Evolutionary conservation across 1,284 basidiomycete genomes (phyloP).

Genomic region (Apiotrichum brassicae): DNA sequence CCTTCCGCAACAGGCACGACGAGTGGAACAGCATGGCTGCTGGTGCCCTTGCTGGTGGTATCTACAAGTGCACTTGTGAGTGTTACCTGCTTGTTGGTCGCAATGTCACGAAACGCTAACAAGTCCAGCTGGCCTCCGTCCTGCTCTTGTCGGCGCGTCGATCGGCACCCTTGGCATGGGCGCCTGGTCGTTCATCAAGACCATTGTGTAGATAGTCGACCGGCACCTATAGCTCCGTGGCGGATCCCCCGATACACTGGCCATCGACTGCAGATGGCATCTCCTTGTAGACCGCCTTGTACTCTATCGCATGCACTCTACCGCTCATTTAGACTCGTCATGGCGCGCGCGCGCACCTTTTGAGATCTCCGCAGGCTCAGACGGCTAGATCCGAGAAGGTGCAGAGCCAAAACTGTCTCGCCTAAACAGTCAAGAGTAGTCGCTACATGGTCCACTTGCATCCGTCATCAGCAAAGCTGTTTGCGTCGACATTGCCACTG

Average conservation of each 20-base stretch:
- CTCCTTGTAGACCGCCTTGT: slow-evolving; percentile 7
- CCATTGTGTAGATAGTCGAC: slow-evolving; percentile 2
- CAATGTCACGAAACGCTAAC: slow-evolving; percentile 26
- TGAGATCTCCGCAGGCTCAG: too few species aligned
- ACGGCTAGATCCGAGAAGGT: too few species aligned
- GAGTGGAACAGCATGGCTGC: slow-evolving; percentile 83
- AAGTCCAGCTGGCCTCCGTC: slow-evolving; percentile 74
- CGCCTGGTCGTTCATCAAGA: slow-evolving; percentile 84
- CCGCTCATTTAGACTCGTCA: slow-evolving; percentile 1
- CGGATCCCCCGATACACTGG: not conserved
- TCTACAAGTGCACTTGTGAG: slow-evolving; percentile 92
- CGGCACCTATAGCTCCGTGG: too few species aligned
- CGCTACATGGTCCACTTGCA: too few species aligned
- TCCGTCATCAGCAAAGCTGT: too few species aligned
- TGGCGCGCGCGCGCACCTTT: too few species aligned
- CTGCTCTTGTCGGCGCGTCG: slow-evolving; percentile 79
- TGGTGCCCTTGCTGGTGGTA: slow-evolving; percentile 79
- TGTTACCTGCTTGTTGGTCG: slow-evolving; percentile 12
- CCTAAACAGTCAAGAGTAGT: too few species aligned
- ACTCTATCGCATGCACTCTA: slow-evolving; percentile 8
- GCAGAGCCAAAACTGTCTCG: too few species aligned
- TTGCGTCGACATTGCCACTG: too few species aligned
- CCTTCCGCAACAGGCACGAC: slow-evolving; percentile 84
- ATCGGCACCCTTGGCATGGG: slow-evolving; percentile 83
- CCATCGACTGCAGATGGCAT: not conserved